phyloP scores from a whole-genome alignment of 192 early-diverging fungal species.

The Anaeromyces robustus region DNA sequence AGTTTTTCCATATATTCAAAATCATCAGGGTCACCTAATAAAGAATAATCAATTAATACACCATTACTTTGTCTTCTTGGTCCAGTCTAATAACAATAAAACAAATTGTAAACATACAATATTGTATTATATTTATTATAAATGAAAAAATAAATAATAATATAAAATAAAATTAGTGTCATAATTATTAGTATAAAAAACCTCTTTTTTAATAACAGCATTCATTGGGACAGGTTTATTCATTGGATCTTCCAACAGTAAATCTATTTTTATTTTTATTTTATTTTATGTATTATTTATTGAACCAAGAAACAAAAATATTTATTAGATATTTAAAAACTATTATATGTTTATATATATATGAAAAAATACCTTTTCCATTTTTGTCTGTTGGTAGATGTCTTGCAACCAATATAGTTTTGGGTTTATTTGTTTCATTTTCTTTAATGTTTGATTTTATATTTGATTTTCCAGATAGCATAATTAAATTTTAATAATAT shows the following conservation, averaged over 20 bases:
- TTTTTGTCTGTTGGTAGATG: not conserved
- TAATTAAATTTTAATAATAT: too few relatives aligned
- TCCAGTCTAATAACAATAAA: not conserved
- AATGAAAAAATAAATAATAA: too few relatives aligned
- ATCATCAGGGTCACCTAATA: not conserved
- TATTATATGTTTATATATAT: too few relatives aligned
- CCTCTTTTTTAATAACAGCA: not conserved
- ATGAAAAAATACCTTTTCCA: not conserved
- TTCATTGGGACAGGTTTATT: not conserved
- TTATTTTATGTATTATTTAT: too few relatives aligned
- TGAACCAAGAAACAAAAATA: too few relatives aligned
- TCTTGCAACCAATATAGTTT: not conserved
- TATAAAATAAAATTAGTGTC: too few relatives aligned
- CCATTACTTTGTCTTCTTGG: not conserved
- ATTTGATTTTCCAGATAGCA: too few relatives aligned
- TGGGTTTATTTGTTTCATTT: not conserved
- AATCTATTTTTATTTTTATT: not conserved
- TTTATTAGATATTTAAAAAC: too few relatives aligned
- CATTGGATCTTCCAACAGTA: not conserved
- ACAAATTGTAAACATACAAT: too few relatives aligned
- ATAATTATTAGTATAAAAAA: not conserved
- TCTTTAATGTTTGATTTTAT: not conserved
- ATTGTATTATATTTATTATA: too few relatives aligned
- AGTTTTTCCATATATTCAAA: not conserved
- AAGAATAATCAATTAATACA: not conserved